Evolutionary conservation across 129 eudicot species (phyloP).

Genomic region (Flaveria trinervia): DNA sequence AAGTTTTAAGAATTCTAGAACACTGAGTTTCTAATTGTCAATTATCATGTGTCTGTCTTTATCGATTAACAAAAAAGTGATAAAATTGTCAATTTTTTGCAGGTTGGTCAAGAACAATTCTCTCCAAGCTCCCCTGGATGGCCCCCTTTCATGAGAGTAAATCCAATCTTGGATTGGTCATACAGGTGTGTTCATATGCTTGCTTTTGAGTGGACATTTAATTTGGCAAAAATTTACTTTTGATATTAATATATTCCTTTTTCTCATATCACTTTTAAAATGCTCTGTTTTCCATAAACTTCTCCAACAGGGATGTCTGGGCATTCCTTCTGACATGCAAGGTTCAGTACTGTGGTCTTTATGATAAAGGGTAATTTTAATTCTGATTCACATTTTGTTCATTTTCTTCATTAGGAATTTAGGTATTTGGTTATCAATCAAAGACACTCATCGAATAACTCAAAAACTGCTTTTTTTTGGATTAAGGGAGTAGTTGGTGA

Average conservation of each 20-base stretch:
- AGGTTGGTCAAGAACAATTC: conserved; percentile 98
- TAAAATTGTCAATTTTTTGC: conserved; percentile 17
- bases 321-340: conserved; percentile 87
- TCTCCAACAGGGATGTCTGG: conserved; percentile 80
- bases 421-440: conserved; percentile 23
- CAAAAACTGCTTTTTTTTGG: neutral
- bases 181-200: conserved; percentile 57
- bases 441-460: conserved; percentile 3
- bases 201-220: neutral
- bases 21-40: neutral
- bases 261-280: conserved; percentile 3
- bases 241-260: neutral
- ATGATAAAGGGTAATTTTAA: conserved; percentile 83
- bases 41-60: neutral
- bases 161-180: conserved; percentile 98
- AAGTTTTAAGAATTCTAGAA: conserved; percentile 5
- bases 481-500: conserved; percentile 3
- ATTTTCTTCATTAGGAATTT: neutral
- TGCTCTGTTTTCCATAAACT: conserved; percentile 26
- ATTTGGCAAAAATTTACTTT: neutral
- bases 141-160: conserved; percentile 99
- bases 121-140: conserved; percentile 98
- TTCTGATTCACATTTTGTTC: neutral
- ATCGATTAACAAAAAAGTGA: neutral
- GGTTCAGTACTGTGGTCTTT: conserved; percentile 89